These are phyloP conservation scores for Coemansia javaensis DNA, from an alignment of 192 early-diverging fungal genomes.

Conservation along the genomic window DNA sequence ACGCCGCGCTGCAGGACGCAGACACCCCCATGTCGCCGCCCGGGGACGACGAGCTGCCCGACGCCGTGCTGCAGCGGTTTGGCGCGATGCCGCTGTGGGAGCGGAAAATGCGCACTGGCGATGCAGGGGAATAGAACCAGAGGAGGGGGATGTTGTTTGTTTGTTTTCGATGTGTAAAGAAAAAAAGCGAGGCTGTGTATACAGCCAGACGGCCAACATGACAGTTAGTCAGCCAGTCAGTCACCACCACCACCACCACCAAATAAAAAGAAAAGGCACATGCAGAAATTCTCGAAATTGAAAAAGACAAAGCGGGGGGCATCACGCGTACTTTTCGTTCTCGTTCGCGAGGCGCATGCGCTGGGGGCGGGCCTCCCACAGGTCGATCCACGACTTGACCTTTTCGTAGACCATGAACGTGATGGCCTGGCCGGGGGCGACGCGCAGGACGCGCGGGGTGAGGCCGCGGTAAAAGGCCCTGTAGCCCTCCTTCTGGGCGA, in stretches of 20 bases:
- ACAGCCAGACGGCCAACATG: too few species aligned
- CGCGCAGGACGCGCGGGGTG: conserved; percentile 86
- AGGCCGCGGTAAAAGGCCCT: conserved; percentile 93
- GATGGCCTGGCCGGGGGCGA: conserved; percentile 95
- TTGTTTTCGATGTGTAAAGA: too few species aligned
- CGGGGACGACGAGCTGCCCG: too few species aligned
- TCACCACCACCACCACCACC: too few species aligned
- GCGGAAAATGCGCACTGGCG: too few species aligned
- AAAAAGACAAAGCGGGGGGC: background rate
- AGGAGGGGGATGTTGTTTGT: too few species aligned
- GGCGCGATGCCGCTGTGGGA: background rate
- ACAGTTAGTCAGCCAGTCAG: too few species aligned
- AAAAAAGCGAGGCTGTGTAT: too few species aligned
- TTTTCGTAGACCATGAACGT: conserved; percentile 93
- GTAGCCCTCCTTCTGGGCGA: conserved; percentile 84
- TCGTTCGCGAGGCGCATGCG: conserved; percentile 14
- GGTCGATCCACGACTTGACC: conserved; percentile 70
- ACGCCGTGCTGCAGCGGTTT: background rate
- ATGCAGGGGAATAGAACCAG: too few species aligned
- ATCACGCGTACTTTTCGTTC: conserved; percentile 33
- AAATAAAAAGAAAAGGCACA: too few species aligned
- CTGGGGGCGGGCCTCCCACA: conserved; percentile 29
- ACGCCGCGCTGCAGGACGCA: background rate
- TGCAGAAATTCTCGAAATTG: too few species aligned
- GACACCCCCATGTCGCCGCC: too few species aligned